Base-by-base conservation (phyloP, 805 yeast genomes). In the Kodamaea hsintzibuensis region DNA sequence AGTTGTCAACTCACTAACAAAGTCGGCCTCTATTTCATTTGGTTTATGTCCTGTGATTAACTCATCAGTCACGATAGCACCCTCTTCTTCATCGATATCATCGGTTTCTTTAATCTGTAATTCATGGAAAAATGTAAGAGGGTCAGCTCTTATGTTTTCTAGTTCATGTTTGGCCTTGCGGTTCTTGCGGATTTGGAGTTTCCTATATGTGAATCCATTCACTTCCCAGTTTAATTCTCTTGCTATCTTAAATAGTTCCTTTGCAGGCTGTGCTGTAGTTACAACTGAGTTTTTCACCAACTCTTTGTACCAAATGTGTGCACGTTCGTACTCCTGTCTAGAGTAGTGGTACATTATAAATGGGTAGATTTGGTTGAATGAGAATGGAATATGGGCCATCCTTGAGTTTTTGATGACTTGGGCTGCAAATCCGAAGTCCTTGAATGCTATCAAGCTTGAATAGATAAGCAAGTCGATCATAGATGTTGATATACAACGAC, bases 361-460 rank as follows among this genome's bases (percentile, higher is more conserved):
- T 0, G 80, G 79, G 50, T 63, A 71, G 0, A 74, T 56, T 51
- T 74, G 79, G 53, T 70, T 68, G 59, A 75, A 73, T 0, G 78
- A 65, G 19, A 71, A 63, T n/a, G 78, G 76, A 10, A 72, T 48
- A 2, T 63, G 62, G 16, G 53, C 50, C 3, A 60, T 54, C 10
- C 73, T 58, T 7, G 72, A 67, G 13, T 57, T 51, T 53, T 65
- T 63, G 37, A 72, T 58, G 30, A 71, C 60, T 39, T 58, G 42
- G n/a, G 68, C 55, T 1, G 79, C 79, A 61, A 70, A 73, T 8
- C 56, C 49, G 46, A 64, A 60, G 54, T 76, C 79, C 12, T 67
- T 59, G 55, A 74, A 76, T n/a, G 60, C 53, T 16, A 60, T 42
- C 38, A 76, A 60, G 16, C 71, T 61, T n/a, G 71, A 59, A 40